Conservation (phyloP, 2,329 filamentous ascomycete species). For the Penicillium sp. region DNA sequence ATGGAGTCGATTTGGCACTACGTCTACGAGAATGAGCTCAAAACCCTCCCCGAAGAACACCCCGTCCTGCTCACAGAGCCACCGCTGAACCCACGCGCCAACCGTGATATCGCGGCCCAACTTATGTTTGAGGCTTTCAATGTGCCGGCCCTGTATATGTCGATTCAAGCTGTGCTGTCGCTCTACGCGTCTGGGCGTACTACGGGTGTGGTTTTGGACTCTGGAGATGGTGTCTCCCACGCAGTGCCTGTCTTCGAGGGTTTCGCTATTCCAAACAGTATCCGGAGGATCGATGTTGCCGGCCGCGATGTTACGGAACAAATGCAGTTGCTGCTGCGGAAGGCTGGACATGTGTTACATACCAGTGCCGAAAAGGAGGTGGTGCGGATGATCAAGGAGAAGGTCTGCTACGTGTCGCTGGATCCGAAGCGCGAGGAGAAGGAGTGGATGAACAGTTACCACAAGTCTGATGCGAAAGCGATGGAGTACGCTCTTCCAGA, state of each 20-base stretch:
- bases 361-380: slow-evolving; percentile 99
- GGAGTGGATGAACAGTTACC: slow-evolving; percentile 74
- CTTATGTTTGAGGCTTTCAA: slow-evolving; percentile 99
- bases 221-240: slow-evolving; percentile 94
- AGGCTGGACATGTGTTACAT: slow-evolving; percentile 91
- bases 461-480: slow-evolving; percentile 74
- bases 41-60: slow-evolving; percentile 97
- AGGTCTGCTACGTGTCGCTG: slow-evolving; percentile 82
- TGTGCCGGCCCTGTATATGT: slow-evolving; percentile 92
- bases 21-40: slow-evolving; percentile 92
- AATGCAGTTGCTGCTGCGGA: slow-evolving; percentile 83
- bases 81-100: slow-evolving; percentile 89
- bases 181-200: slow-evolving; percentile 94
- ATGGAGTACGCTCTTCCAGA: slow-evolving; percentile 89
- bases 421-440: slow-evolving; percentile 95
- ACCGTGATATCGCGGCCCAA: slow-evolving; percentile 93
- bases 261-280: slow-evolving; percentile 93
- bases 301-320: slow-evolving; percentile 95
- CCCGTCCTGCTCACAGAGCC: slow-evolving; percentile 95
- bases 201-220: slow-evolving; percentile 92
- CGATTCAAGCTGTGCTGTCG: slow-evolving; percentile 93
- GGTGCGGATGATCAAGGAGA: slow-evolving; percentile 96
- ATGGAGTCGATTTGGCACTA: slow-evolving; percentile 99
- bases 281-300: slow-evolving; percentile 92
- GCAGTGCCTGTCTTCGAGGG: slow-evolving; percentile 97